Evolutionary conservation across 1,139 yeast species (phyloP).

Genomic region (Hansenula sp.): DNA sequence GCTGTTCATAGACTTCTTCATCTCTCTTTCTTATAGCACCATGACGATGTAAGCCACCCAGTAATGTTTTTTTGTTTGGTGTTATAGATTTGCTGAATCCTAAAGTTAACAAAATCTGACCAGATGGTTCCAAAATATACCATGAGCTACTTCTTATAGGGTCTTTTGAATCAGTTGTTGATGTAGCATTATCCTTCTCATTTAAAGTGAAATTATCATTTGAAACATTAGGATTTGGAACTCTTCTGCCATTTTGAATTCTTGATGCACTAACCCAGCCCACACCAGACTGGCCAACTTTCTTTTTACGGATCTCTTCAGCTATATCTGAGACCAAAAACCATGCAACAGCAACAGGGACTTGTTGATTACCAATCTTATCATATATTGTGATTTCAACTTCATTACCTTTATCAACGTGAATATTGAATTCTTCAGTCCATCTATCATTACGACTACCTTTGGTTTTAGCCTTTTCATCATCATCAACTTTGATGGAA

Average conservation of each 20-base stretch:
- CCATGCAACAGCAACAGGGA: conserved; percentile 96
- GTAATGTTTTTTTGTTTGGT: conserved; percentile 39
- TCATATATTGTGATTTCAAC: conserved; percentile 86
- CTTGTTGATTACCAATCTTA: conserved; percentile 55
- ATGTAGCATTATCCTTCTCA: conserved; percentile 8
- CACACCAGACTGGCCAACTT: conserved; percentile 74
- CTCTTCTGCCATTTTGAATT: conserved; percentile 29
- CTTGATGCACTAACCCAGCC: conserved; percentile 89
- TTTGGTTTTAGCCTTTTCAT: conserved; percentile 71
- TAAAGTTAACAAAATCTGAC: conserved; percentile 74
- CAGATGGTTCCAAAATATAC: conserved; percentile 92
- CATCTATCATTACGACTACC: conserved; percentile 76
- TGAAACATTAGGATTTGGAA: conserved; percentile 12
- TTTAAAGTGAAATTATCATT: conserved; percentile 21
- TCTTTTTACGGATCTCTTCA: conserved; percentile 89
- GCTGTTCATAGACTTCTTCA: conserved; percentile 92
- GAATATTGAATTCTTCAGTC: conserved; percentile 77
- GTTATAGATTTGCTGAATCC: conserved; percentile 73
- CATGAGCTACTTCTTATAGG: conserved; percentile 60
- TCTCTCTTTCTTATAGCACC: conserved; percentile 96
- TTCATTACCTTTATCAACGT: conserved; percentile 88
- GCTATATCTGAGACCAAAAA: conserved; percentile 83
- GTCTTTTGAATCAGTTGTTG: conserved; percentile 13
- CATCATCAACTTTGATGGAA: conserved; percentile 81
- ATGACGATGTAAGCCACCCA: conserved; percentile 80